Evolutionary conservation across 2,329 filamentous ascomycete species (phyloP).

Genomic region (Neonectria sp.): DNA sequence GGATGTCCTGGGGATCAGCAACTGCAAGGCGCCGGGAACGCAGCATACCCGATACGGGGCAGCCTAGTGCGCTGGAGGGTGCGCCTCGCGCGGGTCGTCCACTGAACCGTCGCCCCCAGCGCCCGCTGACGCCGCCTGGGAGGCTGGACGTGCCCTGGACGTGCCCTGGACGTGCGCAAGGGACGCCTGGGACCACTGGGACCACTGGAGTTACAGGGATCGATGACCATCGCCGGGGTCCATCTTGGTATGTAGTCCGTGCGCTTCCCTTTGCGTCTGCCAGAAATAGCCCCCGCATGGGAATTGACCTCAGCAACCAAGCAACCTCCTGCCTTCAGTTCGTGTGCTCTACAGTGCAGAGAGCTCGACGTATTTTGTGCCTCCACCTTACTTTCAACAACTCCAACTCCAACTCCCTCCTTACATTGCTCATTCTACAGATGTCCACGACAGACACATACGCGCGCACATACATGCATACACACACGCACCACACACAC

Average conservation of each 20-base stretch:
- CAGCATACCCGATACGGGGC: slow-evolving; percentile 30
- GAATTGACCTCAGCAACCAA: slow-evolving; percentile 20
- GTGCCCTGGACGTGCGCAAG: not conserved
- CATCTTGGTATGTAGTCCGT: slow-evolving; percentile 23
- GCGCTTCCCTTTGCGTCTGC: slow-evolving; percentile 30
- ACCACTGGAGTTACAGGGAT: slow-evolving; percentile 14
- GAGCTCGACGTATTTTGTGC: too few species aligned
- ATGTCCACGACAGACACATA: slow-evolving; percentile 9
- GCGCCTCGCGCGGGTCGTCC: slow-evolving; percentile 29
- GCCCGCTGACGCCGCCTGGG: slow-evolving; percentile 22
- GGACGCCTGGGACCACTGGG: slow-evolving; percentile 5
- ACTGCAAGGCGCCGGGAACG: slow-evolving; percentile 29
- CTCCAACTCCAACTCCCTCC: slow-evolving; percentile 20
- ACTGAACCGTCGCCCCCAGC: slow-evolving; percentile 10
- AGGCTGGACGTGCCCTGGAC: not conserved
- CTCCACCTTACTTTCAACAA: not conserved
- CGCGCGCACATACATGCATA: slow-evolving; percentile 6
- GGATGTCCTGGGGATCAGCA: slow-evolving; percentile 18
- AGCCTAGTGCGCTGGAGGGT: slow-evolving; percentile 23
- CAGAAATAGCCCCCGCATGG: slow-evolving; percentile 34
- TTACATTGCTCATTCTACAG: slow-evolving; percentile 10
- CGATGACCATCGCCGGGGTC: slow-evolving; percentile 5
- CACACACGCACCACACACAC: slow-evolving; percentile 3
- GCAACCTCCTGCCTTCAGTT: not conserved
- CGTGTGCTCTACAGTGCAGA: not conserved